phyloP scores from a whole-genome alignment of 2,329 filamentous ascomycete species.

The Claviceps fusiformis region DNA sequence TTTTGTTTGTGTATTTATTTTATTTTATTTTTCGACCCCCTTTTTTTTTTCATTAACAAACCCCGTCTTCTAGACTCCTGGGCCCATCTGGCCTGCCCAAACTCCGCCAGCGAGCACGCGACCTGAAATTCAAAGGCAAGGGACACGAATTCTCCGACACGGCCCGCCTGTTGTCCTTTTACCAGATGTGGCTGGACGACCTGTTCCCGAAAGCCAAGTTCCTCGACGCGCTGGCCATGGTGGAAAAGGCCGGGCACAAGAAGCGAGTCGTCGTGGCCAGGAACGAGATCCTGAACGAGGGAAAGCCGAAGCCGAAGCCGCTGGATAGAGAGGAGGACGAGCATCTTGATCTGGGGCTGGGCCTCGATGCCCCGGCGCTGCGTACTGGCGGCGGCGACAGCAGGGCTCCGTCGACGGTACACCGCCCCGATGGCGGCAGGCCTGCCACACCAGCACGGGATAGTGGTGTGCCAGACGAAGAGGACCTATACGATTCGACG shows the following conservation, averaged over 20 bases:
- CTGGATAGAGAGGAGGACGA: slow-evolving; percentile 18
- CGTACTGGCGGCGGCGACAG: slow-evolving; percentile 13
- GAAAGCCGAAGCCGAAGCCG: slow-evolving; percentile 34
- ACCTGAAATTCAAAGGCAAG: slow-evolving; percentile 77
- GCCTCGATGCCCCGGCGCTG: slow-evolving; percentile 8
- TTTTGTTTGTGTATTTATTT: background rate
- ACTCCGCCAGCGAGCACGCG: slow-evolving; percentile 56
- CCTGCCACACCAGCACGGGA: slow-evolving; percentile 15
- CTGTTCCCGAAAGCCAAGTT: slow-evolving; percentile 92
- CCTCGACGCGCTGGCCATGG: slow-evolving; percentile 73
- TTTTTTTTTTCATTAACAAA: background rate
- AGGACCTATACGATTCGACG: slow-evolving; percentile 43
- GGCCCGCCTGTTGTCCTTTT: slow-evolving; percentile 69
- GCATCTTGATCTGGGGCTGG: slow-evolving; percentile 12
- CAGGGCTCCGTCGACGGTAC: slow-evolving; percentile 10
- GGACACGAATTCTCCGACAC: slow-evolving; percentile 92
- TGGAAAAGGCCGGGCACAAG: slow-evolving; percentile 86
- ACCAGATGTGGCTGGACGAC: slow-evolving; percentile 94
- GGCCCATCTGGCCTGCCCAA: slow-evolving; percentile 74
- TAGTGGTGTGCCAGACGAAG: slow-evolving; percentile 22
- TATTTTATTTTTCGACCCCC: background rate
- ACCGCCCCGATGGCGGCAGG: background rate
- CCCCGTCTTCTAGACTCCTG: slow-evolving; percentile 45
- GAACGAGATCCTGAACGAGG: slow-evolving; percentile 72
- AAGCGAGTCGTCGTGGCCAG: slow-evolving; percentile 63